Conservation (phyloP, 768 basidiomycete genomes). For the Agrocybe praecox region DNA sequence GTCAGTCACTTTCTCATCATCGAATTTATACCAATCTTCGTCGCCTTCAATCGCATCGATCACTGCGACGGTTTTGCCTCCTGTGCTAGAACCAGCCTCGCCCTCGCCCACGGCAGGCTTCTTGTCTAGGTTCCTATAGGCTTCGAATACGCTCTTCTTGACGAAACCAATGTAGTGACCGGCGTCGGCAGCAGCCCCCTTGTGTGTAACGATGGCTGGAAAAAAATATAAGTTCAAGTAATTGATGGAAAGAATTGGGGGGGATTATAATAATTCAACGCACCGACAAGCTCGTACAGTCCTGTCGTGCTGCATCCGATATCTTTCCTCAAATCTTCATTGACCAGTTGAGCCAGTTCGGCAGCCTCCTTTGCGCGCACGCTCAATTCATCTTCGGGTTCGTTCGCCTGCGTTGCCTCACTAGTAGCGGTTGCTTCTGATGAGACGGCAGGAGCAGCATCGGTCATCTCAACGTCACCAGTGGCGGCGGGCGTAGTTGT, state of each 20-base stretch:
- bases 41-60: conserved; percentile 56
- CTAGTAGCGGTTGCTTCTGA: conserved; percentile 25
- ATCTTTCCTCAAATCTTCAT: conserved; percentile 64
- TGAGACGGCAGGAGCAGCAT: conserved; percentile 24
- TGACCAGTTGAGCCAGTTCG: conserved; percentile 66
- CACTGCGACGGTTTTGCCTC: conserved; percentile 29
- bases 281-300: conserved; percentile 90
- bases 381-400: conserved; percentile 66
- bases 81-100: conserved; percentile 7
- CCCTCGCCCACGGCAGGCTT: conserved; percentile 11
- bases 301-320: conserved; percentile 77
- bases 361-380: conserved; percentile 65
- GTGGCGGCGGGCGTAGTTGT: conserved; percentile 25
- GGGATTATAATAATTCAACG: conserved; percentile 32
- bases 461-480: conserved; percentile 53
- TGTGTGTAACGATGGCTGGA: conserved; percentile 94
- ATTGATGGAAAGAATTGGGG: background rate
- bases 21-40: conserved; percentile 95
- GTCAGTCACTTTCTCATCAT: conserved; percentile 90
- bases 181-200: conserved; percentile 91
- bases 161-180: conserved; percentile 96
- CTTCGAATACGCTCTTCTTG: conserved; percentile 73
- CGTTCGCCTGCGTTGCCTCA: conserved; percentile 34
- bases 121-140: conserved; percentile 25
- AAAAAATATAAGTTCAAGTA: conserved; percentile 4